Evolutionary conservation across 768 basidiomycete genomes (phyloP), one percentile per base, ranked within the genome.

Genomic region (Boletus fagicola): DNA sequence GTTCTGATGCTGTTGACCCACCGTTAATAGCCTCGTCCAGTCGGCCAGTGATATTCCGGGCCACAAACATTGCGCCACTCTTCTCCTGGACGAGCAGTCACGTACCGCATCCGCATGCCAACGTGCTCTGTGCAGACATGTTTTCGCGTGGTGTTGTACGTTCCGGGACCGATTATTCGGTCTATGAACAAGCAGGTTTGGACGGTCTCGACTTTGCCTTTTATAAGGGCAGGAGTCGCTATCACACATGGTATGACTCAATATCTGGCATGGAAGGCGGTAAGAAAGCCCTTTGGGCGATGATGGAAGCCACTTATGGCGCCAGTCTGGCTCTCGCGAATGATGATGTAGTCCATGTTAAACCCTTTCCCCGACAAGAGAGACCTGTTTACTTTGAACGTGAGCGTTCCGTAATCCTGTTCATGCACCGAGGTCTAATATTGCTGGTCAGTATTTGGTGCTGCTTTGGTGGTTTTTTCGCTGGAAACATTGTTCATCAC

Each of bases 121-220:
- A 85, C 55, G 83, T 86, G 15, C 66, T 92, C 4, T 82, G 82
- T 9, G 77, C 84, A 3, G 90, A 94, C 58, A 83, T 82, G 0
- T 93, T 90, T 69, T 68, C 83, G 8, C 78, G 78, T 24, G 84
- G 87, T 12, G 62, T 85, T 51, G 76, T 94, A 46, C 81, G 85
- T 35, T 89, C 87, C 11, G 77, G 74, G 4, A 93, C 92, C 0
- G 91, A 93, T 69, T 92, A 83, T 63, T 77, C 82, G 4, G 81
- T 92, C 10, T 94, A 90, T 59, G 75, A 77, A 24, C 69, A 75
- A 24, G 69, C 67, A 39, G 82, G 80, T 0, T 80, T 91, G 80
- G 72, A 83, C 45, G 91, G 91, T 4, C 76, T 91, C 5, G 91
- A 93, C 62, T 72, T 92, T 33, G 88, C 91, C 1, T 93, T 92